Conservation (phyloP, 1,284 basidiomycete species). For the Sutorius eximius region DNA sequence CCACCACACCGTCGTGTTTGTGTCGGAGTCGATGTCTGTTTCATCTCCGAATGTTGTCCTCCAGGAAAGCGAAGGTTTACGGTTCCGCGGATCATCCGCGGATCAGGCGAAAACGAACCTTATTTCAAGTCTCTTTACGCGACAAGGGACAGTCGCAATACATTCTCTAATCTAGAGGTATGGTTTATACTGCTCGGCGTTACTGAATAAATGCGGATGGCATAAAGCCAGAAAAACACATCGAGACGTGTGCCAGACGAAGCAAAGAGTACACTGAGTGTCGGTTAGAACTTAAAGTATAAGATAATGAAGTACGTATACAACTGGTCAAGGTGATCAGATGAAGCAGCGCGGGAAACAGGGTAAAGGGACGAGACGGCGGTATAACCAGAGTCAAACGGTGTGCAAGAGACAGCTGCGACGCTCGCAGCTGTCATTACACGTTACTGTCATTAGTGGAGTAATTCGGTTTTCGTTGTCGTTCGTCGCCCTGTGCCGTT, state of each 20-base stretch:
- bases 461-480: constrained; percentile 27
- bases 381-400: constrained; percentile 10
- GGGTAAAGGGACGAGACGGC: constrained; percentile 5
- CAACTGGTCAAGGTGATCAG: constrained; percentile 17
- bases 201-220: constrained; percentile 9
- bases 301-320: constrained; percentile 36
- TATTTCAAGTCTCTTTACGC: constrained; percentile 14
- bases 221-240: constrained; percentile 6
- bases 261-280: constrained; percentile 19
- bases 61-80: constrained; percentile 21
- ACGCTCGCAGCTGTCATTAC: constrained; percentile 1
- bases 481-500: constrained; percentile 25
- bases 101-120: constrained; percentile 18
- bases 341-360: constrained; percentile 19
- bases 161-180: constrained; percentile 7
- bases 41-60: constrained; percentile 31
- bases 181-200: constrained; percentile 9
- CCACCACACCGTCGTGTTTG: background rate
- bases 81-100: constrained; percentile 31
- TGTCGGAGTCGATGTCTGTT: constrained; percentile 29
- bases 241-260: constrained; percentile 7
- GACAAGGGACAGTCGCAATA: constrained; percentile 11
- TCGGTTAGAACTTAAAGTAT: constrained; percentile 35
- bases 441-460: constrained; percentile 10
- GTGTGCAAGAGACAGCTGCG: background rate